Base-by-base conservation (phyloP, 805 yeast genomes). In the Zygotorulaspora danielsina region DNA sequence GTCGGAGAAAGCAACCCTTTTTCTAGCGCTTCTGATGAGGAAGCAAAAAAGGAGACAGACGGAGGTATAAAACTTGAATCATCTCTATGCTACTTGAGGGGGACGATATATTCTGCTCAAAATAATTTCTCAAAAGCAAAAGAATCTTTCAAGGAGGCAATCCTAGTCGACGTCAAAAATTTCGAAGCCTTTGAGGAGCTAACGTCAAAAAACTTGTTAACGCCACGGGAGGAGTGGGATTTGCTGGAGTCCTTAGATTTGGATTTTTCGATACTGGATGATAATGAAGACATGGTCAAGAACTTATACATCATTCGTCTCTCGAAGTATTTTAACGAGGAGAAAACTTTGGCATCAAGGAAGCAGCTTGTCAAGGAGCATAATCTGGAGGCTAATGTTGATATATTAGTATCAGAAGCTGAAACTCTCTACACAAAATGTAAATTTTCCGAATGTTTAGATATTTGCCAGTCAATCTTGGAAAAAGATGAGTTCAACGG, bases 61-160 rank as follows among this genome's bases (percentile, higher is more conserved):
- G 94, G 93, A 5, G 96, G 96, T 1, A 81, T 89, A 17, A 83
- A 82, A 59, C 66, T 89, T 29, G 96, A 86, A 54, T 83, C 96
- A 0, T 84, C 95, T 2, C 73, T 93, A 74, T 84, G 94, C 56
- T 87, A 75, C 51, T 65, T 90, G 30, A 69, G 96, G 43, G 98
- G 97, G 1, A 70, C 81, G 42, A 80, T 90, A 3, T 88, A 80
- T 59, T 75, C 90, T 8, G 79, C 81, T 46, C 89, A 83, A 54
- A 86, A 85, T 58, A 85, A 85, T 61, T 81, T 85, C 53, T 93
- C 83, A 15, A 71, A 75, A 45, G 97, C 97, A 0, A 87, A 84
- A 53, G 88, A 84, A 38, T 82, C 93, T 37, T 88, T 79, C 53
- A 78, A 79, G 54, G 96, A 87, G 54, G 96, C 97, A 1, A 79